Evolutionary conservation across 495 filamentous ascomycete genomes (phyloP).

Genomic region (Hyaloscypha finlandica): DNA sequence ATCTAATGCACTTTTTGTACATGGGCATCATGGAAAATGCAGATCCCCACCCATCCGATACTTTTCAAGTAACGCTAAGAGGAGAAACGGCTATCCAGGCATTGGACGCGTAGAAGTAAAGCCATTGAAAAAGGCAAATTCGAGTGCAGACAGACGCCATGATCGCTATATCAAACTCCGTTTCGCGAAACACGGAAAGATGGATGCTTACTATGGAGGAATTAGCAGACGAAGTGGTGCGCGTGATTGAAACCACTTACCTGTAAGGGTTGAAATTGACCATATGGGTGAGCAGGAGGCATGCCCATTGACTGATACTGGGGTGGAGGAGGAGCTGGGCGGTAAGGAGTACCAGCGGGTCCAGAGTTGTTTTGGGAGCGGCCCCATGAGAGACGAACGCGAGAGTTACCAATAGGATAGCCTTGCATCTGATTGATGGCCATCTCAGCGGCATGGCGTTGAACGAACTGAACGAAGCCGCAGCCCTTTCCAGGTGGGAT

Average conservation of each 20-base stretch:
- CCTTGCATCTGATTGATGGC: slow-evolving; percentile 99
- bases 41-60: slow-evolving; percentile 36
- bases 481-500: slow-evolving; percentile 99
- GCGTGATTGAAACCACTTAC: slow-evolving; percentile 23
- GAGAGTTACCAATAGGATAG: slow-evolving; percentile 98
- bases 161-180: slow-evolving; percentile 36
- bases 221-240: neutral
- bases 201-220: slow-evolving; percentile 33
- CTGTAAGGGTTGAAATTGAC: slow-evolving; percentile 35
- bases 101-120: slow-evolving; percentile 35
- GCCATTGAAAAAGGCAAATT: slow-evolving; percentile 30
- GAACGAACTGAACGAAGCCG: slow-evolving; percentile 98
- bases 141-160: slow-evolving; percentile 34
- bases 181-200: slow-evolving; percentile 34
- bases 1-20: slow-evolving; percentile 39
- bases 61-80: slow-evolving; percentile 40
- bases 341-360: slow-evolving; percentile 93
- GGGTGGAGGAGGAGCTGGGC: slow-evolving; percentile 87
- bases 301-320: slow-evolving; percentile 86
- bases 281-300: slow-evolving; percentile 64
- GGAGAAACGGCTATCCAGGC: slow-evolving; percentile 36
- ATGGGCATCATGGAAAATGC: slow-evolving; percentile 37
- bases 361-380: slow-evolving; percentile 99
- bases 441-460: slow-evolving; percentile 99
- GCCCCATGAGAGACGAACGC: slow-evolving; percentile 95